Conservation (phyloP, 2,329 filamentous ascomycete species). For the Harringtonia aguacate region DNA sequence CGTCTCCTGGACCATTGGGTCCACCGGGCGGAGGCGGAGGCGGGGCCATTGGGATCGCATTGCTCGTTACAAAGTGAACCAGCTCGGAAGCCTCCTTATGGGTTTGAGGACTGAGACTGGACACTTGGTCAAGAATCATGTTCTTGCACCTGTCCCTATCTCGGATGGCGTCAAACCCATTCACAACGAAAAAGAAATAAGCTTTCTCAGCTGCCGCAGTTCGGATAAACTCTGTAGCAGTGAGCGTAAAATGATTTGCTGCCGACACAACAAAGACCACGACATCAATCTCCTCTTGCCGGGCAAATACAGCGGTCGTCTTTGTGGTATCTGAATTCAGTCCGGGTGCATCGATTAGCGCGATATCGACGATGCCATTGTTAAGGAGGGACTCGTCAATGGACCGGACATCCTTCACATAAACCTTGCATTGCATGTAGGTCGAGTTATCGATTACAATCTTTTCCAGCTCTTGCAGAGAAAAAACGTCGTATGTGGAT, state of each 20-base stretch:
- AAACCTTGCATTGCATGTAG: conserved; percentile 94
- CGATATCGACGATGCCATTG: conserved; percentile 96
- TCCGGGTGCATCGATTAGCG: conserved; percentile 90
- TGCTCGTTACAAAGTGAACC: conserved; percentile 96
- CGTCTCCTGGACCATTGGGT: conserved; percentile 42
- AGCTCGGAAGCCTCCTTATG: conserved; percentile 87
- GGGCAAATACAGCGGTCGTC: conserved; percentile 91
- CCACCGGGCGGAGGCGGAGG: conserved; percentile 42
- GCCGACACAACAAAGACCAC: conserved; percentile 98
- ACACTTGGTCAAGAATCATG: conserved; percentile 85
- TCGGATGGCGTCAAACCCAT: conserved; percentile 87
- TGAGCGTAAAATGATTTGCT: conserved; percentile 94
- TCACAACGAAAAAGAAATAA: conserved; percentile 98
- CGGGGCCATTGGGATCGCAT: conserved; percentile 71
- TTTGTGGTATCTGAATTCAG: conserved; percentile 94
- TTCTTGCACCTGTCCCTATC: conserved; percentile 88
- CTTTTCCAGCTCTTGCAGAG: conserved; percentile 67
- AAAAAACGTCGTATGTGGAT: conserved; percentile 83
- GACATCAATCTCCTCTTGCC: conserved; percentile 97
- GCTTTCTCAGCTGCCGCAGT: conserved; percentile 94
- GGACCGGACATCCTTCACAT: conserved; percentile 78
- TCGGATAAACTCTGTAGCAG: conserved; percentile 95
- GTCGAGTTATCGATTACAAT: conserved; percentile 82
- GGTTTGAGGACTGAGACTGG: conserved; percentile 78
- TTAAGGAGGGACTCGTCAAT: conserved; percentile 92